These are phyloP conservation scores for Plasmodium relictum DNA, from an alignment of 169 alveolate genomes.

Conservation along the genomic window DNA sequence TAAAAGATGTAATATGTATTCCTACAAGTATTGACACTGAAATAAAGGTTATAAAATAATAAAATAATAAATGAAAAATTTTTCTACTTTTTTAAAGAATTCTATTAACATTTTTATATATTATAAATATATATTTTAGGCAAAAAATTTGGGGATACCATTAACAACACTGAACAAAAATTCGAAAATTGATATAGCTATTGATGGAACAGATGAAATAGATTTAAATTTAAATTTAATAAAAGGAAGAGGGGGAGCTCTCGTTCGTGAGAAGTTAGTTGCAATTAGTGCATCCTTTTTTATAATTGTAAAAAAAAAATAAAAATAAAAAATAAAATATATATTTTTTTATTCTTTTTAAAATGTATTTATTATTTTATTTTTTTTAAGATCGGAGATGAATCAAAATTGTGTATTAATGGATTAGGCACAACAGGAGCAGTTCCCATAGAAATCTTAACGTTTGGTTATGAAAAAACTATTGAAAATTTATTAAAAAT, in stretches of 20 bases:
- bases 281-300: constrained; percentile 82
- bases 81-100: background rate
- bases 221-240: constrained; percentile 83
- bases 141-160: constrained; percentile 84
- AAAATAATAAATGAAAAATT: background rate
- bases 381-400: constrained; percentile 80
- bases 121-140: constrained; percentile 65
- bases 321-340: background rate
- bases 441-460: constrained; percentile 84
- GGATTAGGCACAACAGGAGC: constrained; percentile 79
- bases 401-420: constrained; percentile 74
- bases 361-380: constrained; percentile 5
- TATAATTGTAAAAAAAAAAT: constrained; percentile 77
- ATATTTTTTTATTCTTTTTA: no score
- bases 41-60: constrained; percentile 67
- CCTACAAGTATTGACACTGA: constrained; percentile 88
- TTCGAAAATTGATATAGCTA: constrained; percentile 83
- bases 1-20: constrained; percentile 81
- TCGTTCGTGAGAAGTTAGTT: constrained; percentile 88
- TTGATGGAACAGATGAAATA: constrained; percentile 91
- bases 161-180: constrained; percentile 75
- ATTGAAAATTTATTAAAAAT: constrained; percentile 50
- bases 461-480: constrained; percentile 80
- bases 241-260: constrained; percentile 92
- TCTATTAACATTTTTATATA: background rate